These are phyloP conservation scores for Coleophoma eucalyptorum DNA, from an alignment of 2,329 filamentous ascomycete species.

Conservation along the genomic window DNA sequence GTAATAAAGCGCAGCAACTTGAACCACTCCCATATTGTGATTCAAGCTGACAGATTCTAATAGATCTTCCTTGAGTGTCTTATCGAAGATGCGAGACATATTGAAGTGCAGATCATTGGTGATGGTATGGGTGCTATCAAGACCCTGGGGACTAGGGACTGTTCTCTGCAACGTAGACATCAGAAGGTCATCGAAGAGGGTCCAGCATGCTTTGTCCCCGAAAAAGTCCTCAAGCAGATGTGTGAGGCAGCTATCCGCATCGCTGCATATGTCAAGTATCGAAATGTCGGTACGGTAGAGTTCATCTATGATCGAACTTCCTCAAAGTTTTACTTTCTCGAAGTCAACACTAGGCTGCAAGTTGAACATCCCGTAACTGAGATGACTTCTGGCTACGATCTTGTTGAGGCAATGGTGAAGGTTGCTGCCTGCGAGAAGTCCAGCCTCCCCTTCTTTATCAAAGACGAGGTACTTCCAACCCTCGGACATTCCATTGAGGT, in stretches of 20 bases:
- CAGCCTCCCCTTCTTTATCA: slow-evolving; percentile 2
- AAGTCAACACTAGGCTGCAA: slow-evolving; percentile 44
- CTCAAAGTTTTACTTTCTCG: slow-evolving; percentile 43
- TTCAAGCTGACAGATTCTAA: too few species aligned
- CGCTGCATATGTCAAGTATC: slow-evolving; percentile 41
- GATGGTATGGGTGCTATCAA: slow-evolving; percentile 37
- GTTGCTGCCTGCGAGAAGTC: slow-evolving; percentile 41
- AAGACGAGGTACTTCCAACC: not conserved
- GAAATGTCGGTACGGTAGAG: slow-evolving; percentile 57
- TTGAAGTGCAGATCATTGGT: slow-evolving; percentile 48
- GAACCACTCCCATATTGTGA: too few species aligned
- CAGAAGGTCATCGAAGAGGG: slow-evolving; percentile 49
- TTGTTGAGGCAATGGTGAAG: slow-evolving; percentile 28
- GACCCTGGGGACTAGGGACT: slow-evolving; percentile 42
- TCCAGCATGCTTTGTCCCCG: slow-evolving; percentile 34
- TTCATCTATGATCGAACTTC: slow-evolving; percentile 48
- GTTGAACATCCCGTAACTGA: slow-evolving; percentile 37
- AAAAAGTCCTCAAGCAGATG: slow-evolving; percentile 32
- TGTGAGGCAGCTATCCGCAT: slow-evolving; percentile 32
- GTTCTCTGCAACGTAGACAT: slow-evolving; percentile 45
- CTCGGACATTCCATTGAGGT: slow-evolving; percentile 64
- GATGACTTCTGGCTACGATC: slow-evolving; percentile 36
- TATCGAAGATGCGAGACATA: slow-evolving; percentile 36
- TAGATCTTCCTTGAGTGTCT: slow-evolving; percentile 44
- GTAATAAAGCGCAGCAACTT: too few species aligned